These are phyloP conservation scores for Mesembryanthemum crystallinum DNA, from an alignment of 148 eudicot genomes.

Conservation along the genomic window DNA sequence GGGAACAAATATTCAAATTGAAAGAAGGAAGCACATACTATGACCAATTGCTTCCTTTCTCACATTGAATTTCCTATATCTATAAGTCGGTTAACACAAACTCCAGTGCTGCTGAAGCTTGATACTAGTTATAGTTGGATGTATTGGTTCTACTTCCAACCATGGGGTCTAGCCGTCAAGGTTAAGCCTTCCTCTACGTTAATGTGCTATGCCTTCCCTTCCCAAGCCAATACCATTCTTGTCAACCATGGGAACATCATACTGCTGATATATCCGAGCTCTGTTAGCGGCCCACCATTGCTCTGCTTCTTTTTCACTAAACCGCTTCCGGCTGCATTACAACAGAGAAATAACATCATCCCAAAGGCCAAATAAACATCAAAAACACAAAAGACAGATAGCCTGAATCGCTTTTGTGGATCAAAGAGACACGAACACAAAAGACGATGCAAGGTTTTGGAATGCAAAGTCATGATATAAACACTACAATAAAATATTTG, in stretches of 20 bases:
- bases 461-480: too few relatives aligned
- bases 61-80: constrained; percentile 17
- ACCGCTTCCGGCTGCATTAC: constrained; percentile 41
- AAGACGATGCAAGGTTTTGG: too few relatives aligned
- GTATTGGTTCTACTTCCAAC: not conserved
- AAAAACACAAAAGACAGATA: not conserved
- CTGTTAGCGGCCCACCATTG: constrained; percentile 46
- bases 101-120: constrained; percentile 9
- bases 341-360: constrained; percentile 11
- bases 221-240: constrained; percentile 30
- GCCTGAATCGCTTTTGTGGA: not conserved
- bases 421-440: too few relatives aligned
- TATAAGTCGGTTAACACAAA: constrained; percentile 20
- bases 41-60: constrained; percentile 23
- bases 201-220: constrained; percentile 39
- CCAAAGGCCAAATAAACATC: constrained; percentile 2
- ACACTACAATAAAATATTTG: too few relatives aligned
- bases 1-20: not conserved
- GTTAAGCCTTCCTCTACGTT: constrained; percentile 26
- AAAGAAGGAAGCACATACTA: constrained; percentile 6
- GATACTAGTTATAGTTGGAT: constrained; percentile 2
- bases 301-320: constrained; percentile 48
- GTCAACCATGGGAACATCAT: constrained; percentile 37
- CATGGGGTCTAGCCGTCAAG: constrained; percentile 4
- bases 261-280: constrained; percentile 39